Evolutionary conservation across 2,329 filamentous ascomycete species (phyloP).

Genomic region (Stagonosporopsis vannaccii): DNA sequence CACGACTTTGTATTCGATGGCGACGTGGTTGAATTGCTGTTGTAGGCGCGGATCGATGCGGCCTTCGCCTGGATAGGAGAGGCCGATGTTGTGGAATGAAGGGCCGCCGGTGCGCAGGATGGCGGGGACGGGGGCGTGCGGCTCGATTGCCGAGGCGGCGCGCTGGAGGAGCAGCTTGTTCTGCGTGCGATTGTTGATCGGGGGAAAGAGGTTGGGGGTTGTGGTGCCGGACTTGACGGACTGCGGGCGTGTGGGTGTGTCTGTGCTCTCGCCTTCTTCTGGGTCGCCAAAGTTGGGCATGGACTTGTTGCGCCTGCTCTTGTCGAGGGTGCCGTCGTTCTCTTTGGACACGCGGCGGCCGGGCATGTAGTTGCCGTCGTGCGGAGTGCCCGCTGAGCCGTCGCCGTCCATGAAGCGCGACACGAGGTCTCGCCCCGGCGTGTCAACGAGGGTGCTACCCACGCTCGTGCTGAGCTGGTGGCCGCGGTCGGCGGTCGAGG

Average conservation of each 20-base stretch:
- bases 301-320: conserved; percentile 48
- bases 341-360: conserved; percentile 32
- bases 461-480: conserved; percentile 48
- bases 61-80: conserved; percentile 40
- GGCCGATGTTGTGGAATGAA: conserved; percentile 41
- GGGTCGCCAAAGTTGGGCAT: conserved; percentile 46
- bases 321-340: conserved; percentile 31
- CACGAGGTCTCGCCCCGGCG: conserved; percentile 52
- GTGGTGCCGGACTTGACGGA: conserved; percentile 47
- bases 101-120: conserved; percentile 48
- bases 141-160: conserved; percentile 75
- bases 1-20: conserved; percentile 77
- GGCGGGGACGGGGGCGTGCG: conserved; percentile 57
- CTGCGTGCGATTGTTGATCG: conserved; percentile 68
- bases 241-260: conserved; percentile 36
- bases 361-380: conserved; percentile 49
- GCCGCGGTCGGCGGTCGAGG: conserved; percentile 53
- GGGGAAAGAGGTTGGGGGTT: conserved; percentile 50
- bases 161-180: conserved; percentile 79
- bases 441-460: conserved; percentile 50
- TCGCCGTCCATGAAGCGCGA: conserved; percentile 56
- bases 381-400: conserved; percentile 51
- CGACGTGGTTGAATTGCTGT: conserved; percentile 72
- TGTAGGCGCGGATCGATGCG: conserved; percentile 68
- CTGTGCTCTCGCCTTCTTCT: conserved; percentile 29